phyloP scores from a whole-genome alignment of 2,329 filamentous ascomycete species.

The Cytospora mali region DNA sequence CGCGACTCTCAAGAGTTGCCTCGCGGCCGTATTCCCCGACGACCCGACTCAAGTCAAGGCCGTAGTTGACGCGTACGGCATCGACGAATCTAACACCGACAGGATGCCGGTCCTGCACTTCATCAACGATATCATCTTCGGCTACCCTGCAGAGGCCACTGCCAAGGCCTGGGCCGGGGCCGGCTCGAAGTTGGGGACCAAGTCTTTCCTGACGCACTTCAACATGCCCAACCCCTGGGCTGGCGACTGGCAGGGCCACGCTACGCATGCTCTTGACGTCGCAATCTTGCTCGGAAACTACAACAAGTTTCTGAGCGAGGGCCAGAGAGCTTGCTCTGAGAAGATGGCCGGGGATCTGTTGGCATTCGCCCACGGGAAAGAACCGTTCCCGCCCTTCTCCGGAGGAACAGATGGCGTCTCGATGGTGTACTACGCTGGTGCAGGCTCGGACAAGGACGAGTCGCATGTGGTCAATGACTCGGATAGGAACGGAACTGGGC shows the following conservation, averaged over 20 bases:
- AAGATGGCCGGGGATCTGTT: constrained; percentile 43
- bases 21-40: constrained; percentile 17
- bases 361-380: constrained; percentile 42
- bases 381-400: constrained; percentile 26
- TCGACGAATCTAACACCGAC: constrained; percentile 16
- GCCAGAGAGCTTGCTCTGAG: constrained; percentile 38
- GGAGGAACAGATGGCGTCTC: constrained; percentile 3
- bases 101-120: constrained; percentile 16
- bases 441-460: constrained; percentile 17
- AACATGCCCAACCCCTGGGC: constrained; percentile 52
- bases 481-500: constrained; percentile 7
- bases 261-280: constrained; percentile 49
- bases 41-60: constrained; percentile 2
- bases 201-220: constrained; percentile 39
- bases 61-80: constrained; percentile 15
- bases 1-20: constrained; percentile 7
- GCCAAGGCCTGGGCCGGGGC: constrained; percentile 18
- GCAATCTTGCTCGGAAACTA: constrained; percentile 50
- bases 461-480: constrained; percentile 3
- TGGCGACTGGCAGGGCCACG: constrained; percentile 43
- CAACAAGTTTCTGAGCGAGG: constrained; percentile 40
- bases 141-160: constrained; percentile 7
- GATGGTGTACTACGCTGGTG: constrained; percentile 23
- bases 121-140: constrained; percentile 25
- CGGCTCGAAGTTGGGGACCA: constrained; percentile 5